A percentile compares a stretch with the other conserved stretches of the same genome.
These are phyloP conservation scores for Xylaria sp. DNA, from an alignment of 2,329 filamentous ascomycete genomes.

Conservation along the genomic window DNA sequence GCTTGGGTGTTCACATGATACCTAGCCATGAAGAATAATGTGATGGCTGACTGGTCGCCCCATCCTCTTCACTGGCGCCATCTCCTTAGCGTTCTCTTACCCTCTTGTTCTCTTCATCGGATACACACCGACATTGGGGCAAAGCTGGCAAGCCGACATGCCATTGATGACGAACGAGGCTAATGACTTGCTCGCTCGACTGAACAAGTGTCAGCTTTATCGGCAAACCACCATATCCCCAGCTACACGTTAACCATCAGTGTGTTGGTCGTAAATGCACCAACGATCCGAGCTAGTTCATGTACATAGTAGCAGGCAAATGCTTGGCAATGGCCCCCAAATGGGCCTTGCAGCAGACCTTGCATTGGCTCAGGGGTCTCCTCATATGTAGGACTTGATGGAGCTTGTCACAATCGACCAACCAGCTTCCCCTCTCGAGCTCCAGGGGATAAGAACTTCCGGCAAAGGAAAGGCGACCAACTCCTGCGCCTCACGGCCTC, in stretches of 20 bases:
- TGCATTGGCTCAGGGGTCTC: constrained; percentile 25
- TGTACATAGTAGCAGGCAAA: constrained; percentile 14
- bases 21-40: background rate
- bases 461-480: constrained; percentile 24
- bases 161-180: constrained; percentile 1
- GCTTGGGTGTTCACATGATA: constrained; percentile 7
- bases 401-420: constrained; percentile 27
- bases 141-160: constrained; percentile 26
- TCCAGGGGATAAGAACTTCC: constrained; percentile 17
- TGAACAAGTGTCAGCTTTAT: constrained; percentile 14
- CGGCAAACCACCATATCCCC: constrained; percentile 15
- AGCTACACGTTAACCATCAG: constrained; percentile 12
- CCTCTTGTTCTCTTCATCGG: background rate
- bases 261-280: constrained; percentile 29
- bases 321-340: constrained; percentile 30
- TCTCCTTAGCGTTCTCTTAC: background rate
- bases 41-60: constrained; percentile 22
- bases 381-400: constrained; percentile 18
- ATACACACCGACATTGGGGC: constrained; percentile 32
- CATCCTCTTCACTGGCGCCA: constrained; percentile 21
- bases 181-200: background rate
- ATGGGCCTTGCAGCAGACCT: constrained; percentile 36
- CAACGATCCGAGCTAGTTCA: constrained; percentile 26
- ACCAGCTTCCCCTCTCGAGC: constrained; percentile 30
- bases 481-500: constrained; percentile 38